Base-by-base conservation (phyloP, 345 rosid species). In the Camelina sativa region DNA sequence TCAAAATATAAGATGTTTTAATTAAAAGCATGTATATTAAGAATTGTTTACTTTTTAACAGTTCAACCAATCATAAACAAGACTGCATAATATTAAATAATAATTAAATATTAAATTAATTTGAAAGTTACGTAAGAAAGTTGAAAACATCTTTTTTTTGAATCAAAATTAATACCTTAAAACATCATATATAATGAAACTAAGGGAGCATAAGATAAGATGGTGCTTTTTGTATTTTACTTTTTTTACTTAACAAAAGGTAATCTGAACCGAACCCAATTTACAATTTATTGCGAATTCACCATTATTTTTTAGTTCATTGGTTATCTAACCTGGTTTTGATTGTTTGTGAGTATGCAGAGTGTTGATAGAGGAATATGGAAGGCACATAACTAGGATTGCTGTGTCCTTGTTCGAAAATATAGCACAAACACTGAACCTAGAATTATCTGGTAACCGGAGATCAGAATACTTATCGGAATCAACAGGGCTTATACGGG, bases 291-390 rank as follows among this genome's bases (percentile, higher is more conserved):
- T 23, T 55, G 38, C 0, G 55, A 38, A 30, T 55, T 25, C 25
- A 32, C 48, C 57, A 28, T 20, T 20, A 16, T 43, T 28, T 28
- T 58, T 11, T 16, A 25, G 11, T 7, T 19, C 43, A 48, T 35
- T 64, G 11, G 7, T 59, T 4, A 38, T 11, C 0, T 58, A 38
- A 40, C 8, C 15, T 60, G 4, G 34, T 19, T 11, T 34, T 38
- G 48, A 11, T 40, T 62, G 43, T 41, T 51, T 17, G 20, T 25
- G 80, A 69, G 23, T 40, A 16, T 59, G 68, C 48, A 93, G 98
- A 79, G 12, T 67, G 30, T 22, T 88, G 71, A 19, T 89, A 67
- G 82, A 85, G 62, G 94, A 93, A 59, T 91, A 93, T 70, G 97
- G 94, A 73, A 65, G 57, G 37, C 94, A 93, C 76, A 71, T 87